Percentiles rank a stretch among this genome's conserved stretches.
phyloP scores from a whole-genome alignment of 106 monocot genomes.

The Dendrobium catenatum region DNA sequence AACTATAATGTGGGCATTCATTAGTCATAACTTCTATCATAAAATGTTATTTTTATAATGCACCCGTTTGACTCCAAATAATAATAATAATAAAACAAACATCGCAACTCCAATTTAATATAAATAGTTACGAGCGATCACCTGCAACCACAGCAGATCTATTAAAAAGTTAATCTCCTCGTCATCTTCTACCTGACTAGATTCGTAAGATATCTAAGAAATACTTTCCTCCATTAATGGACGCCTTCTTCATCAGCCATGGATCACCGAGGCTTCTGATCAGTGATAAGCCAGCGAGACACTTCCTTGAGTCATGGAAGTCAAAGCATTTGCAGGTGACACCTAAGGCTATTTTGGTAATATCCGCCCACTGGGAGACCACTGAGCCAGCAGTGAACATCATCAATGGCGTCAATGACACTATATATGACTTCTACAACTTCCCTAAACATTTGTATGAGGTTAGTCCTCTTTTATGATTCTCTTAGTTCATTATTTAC shows the following conservation, averaged over 20 bases:
- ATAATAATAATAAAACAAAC: too few relatives aligned
- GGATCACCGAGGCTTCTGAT: slow-evolving; percentile 2
- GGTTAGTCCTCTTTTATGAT: not conserved
- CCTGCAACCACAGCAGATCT: too few relatives aligned
- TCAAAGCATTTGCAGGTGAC: not conserved
- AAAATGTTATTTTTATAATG: too few relatives aligned
- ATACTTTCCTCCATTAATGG: not conserved
- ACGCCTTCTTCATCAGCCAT: slow-evolving; percentile 5
- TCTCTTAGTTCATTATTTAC: not conserved
- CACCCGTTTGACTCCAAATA: too few relatives aligned
- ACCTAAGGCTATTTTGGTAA: not conserved
- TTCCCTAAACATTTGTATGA: not conserved
- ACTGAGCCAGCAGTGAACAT: not conserved
- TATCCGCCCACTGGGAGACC: slow-evolving; percentile 5
- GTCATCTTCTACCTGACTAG: too few relatives aligned
- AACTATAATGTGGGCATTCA: too few relatives aligned
- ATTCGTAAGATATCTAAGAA: too few relatives aligned
- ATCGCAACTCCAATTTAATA: too few relatives aligned
- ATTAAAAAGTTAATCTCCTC: too few relatives aligned
- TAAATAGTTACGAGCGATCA: too few relatives aligned
- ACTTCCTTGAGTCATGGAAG: not conserved
- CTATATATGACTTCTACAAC: not conserved
- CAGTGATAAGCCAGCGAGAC: not conserved
- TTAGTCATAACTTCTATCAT: too few relatives aligned
- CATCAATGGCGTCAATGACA: not conserved